Conservation (phyloP, 2,329 filamentous ascomycete species). For the Xylaria sp. region DNA sequence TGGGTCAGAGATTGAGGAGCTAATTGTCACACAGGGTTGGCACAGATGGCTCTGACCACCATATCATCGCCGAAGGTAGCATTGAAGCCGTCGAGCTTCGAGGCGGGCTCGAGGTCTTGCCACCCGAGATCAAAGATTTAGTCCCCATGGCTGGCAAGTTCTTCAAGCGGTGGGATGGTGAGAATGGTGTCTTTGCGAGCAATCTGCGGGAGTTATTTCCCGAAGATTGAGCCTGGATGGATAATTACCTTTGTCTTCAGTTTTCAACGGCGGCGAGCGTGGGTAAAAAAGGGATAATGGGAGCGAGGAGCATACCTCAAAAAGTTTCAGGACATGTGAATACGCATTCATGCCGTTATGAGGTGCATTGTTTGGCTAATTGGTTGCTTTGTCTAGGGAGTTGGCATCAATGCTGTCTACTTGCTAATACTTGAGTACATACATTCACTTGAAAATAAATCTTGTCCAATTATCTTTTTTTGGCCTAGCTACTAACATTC, state of each 20-base stretch:
- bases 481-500: no score
- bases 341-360: constrained; percentile 9
- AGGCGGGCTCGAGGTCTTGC: constrained; percentile 43
- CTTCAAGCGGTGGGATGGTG: constrained; percentile 85
- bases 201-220: constrained; percentile 85
- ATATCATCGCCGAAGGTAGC: constrained; percentile 81
- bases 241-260: not conserved
- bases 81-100: constrained; percentile 67
- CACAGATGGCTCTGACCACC: constrained; percentile 72
- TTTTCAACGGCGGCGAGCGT: not conserved
- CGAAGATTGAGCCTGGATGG: constrained; percentile 68
- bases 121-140: constrained; percentile 58
- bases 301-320: not conserved
- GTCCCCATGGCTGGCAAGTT: constrained; percentile 80
- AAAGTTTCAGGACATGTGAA: not conserved
- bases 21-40: constrained; percentile 43
- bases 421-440: not conserved
- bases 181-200: constrained; percentile 77
- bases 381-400: not conserved
- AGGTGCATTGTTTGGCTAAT: constrained; percentile 12
- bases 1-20: constrained; percentile 23
- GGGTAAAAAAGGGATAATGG: not conserved
- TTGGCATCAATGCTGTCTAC: not conserved
- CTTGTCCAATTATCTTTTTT: no score
- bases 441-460: no score